A percentile compares a stretch with the other conserved stretches of the same genome.
Conservation (phyloP, 352 stramenopile species). For the Globisporangium abappressorium region DNA sequence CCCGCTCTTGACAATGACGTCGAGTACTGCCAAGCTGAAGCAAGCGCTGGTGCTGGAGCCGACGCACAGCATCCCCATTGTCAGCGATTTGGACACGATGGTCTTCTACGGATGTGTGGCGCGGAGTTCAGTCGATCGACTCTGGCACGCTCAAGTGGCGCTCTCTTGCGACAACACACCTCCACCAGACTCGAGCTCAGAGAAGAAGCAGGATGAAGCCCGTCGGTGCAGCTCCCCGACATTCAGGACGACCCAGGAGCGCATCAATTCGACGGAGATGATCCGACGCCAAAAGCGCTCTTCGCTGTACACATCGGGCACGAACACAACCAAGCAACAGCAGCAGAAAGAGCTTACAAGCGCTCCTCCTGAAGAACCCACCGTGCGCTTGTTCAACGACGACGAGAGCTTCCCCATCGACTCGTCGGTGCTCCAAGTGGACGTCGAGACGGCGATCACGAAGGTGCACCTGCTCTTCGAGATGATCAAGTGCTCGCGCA, state of each 20-base stretch:
- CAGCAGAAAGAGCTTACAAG: neutral
- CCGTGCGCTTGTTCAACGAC: slow-evolving; percentile 20
- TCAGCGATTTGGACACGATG: slow-evolving; percentile 34
- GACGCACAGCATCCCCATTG: slow-evolving; percentile 33
- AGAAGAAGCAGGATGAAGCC: slow-evolving; percentile 15
- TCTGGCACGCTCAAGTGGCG: neutral
- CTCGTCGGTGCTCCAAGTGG: slow-evolving; percentile 53
- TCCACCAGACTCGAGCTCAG: neutral
- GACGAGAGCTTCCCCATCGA: slow-evolving; percentile 31
- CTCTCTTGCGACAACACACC: neutral
- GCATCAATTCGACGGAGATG: neutral
- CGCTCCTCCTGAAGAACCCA: neutral
- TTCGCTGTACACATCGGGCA: neutral
- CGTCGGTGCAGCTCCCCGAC: slow-evolving; percentile 10
- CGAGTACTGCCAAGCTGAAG: slow-evolving; percentile 27
- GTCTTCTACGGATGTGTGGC: slow-evolving; percentile 49
- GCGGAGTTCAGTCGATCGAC: slow-evolving; percentile 18
- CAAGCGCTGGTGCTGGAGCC: slow-evolving; percentile 21
- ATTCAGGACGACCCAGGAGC: neutral
- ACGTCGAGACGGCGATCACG: slow-evolving; percentile 49
- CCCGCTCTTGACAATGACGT: slow-evolving; percentile 39
- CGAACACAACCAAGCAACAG: neutral
- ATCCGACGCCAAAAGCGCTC: slow-evolving; percentile 3
- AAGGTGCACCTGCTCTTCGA: slow-evolving; percentile 74
- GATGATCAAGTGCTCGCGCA: slow-evolving; percentile 63